Evolutionary conservation across 192 early-diverging fungal species (phyloP).

Genomic region (Coemansia sp.): DNA sequence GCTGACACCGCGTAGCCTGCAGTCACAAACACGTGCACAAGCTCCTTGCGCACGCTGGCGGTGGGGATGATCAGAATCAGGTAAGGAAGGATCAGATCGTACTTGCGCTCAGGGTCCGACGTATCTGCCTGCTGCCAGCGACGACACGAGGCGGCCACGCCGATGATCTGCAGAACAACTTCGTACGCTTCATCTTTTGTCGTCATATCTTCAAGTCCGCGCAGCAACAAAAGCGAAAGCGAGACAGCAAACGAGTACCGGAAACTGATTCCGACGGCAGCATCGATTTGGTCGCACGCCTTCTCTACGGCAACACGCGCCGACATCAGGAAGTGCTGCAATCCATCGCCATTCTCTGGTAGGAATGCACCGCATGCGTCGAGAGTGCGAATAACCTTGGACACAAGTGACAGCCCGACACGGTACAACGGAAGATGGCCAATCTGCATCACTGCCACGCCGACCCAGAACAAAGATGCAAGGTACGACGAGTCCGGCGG

Average conservation of each 20-base stretch:
- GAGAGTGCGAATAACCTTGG: constrained; percentile 73
- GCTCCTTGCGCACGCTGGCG: constrained; percentile 71
- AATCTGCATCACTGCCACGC: constrained; percentile 82
- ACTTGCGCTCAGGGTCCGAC: constrained; percentile 17
- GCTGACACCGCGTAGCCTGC: constrained; percentile 31
- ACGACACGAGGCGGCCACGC: constrained; percentile 66
- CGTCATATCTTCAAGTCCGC: constrained; percentile 75
- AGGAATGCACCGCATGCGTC: constrained; percentile 72
- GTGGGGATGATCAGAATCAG: constrained; percentile 78
- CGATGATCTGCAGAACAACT: constrained; percentile 72
- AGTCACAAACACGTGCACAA: constrained; percentile 47
- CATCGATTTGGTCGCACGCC: constrained; percentile 71
- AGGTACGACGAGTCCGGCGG: constrained; percentile 83
- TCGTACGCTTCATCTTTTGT: constrained; percentile 75
- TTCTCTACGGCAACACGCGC: constrained; percentile 73
- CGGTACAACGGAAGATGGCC: constrained; percentile 79
- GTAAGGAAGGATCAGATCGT: constrained; percentile 66
- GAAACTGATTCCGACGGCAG: constrained; percentile 77
- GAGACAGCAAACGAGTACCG: constrained; percentile 86
- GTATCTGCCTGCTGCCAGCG: constrained; percentile 49
- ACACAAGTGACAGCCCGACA: constrained; percentile 67
- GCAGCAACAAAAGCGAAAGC: constrained; percentile 75
- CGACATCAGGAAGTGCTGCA: constrained; percentile 71
- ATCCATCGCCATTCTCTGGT: constrained; percentile 61
- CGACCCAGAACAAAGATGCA: constrained; percentile 89